Conservation (phyloP, 176 grass and related monocot genomes). For the Dendrocalamus sinicus region DNA sequence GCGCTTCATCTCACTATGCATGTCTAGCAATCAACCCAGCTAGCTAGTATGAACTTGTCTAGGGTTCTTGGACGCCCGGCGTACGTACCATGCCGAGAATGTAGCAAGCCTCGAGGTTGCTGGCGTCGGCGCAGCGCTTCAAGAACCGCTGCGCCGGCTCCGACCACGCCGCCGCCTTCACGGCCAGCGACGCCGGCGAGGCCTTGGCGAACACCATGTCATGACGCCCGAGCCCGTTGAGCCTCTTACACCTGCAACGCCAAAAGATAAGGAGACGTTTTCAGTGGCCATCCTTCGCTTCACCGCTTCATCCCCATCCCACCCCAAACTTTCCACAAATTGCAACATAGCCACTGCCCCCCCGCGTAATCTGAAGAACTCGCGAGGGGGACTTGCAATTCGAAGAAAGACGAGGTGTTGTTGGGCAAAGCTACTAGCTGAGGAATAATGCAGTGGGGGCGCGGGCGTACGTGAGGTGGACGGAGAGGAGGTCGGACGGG, state of each 20-base stretch:
- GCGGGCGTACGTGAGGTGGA: conserved; percentile 56
- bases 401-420: neutral
- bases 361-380: neutral
- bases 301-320: neutral
- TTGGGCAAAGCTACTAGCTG: neutral
- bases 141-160: conserved; percentile 62
- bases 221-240: conserved; percentile 48
- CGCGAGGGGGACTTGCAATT: neutral
- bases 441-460: neutral
- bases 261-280: neutral
- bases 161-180: conserved; percentile 69
- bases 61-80: neutral
- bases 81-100: conserved; percentile 80
- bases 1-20: neutral
- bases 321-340: neutral
- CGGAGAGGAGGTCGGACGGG: conserved; percentile 65
- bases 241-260: conserved; percentile 67
- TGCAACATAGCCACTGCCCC: neutral
- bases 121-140: conserved; percentile 62
- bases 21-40: neutral
- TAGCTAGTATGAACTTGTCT: neutral
- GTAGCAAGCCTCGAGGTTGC: conserved; percentile 80
- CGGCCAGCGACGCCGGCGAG: conserved; percentile 52
- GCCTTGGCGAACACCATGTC: conserved; percentile 70
- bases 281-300: conserved; percentile 6